Conservation (phyloP, 2,329 filamentous ascomycete genomes). For the Alternaria infectoria region DNA sequence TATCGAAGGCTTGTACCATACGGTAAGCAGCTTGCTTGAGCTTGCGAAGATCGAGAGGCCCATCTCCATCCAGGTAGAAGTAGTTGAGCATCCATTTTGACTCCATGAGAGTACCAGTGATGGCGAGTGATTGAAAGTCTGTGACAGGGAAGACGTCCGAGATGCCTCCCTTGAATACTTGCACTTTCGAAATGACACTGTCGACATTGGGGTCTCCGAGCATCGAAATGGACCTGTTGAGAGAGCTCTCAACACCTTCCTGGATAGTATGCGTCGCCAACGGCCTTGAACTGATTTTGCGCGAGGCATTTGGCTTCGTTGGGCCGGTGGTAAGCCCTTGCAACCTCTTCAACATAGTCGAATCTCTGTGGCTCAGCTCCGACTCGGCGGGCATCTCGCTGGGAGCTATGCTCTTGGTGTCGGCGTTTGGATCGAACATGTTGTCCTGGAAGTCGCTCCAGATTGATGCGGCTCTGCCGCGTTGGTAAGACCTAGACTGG, state of each 20-base stretch:
- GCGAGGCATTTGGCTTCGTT: constrained; percentile 14
- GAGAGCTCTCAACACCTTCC: constrained; percentile 24
- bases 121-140: constrained; percentile 43
- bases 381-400: constrained; percentile 16
- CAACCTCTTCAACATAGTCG: constrained; percentile 36
- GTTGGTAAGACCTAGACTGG: constrained; percentile 25
- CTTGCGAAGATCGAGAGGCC: constrained; percentile 39
- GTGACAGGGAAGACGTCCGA: constrained; percentile 42
- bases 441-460: constrained; percentile 42
- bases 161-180: constrained; percentile 46
- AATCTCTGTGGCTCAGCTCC: constrained; percentile 15
- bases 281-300: constrained; percentile 19
- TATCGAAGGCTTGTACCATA: constrained; percentile 43
- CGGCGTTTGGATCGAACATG: constrained; percentile 33
- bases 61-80: constrained; percentile 41
- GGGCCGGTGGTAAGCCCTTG: constrained; percentile 24
- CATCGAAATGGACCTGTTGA: constrained; percentile 35
- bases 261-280: constrained; percentile 36
- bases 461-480: constrained; percentile 27
- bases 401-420: constrained; percentile 10
- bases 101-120: constrained; percentile 42
- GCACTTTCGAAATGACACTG: constrained; percentile 44
- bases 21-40: constrained; percentile 40
- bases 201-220: constrained; percentile 44
- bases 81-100: constrained; percentile 47